Percentiles rank a stretch among this genome's conserved stretches.
Conservation (phyloP, 2,329 filamentous ascomycete species). For the Phoma sp. region DNA sequence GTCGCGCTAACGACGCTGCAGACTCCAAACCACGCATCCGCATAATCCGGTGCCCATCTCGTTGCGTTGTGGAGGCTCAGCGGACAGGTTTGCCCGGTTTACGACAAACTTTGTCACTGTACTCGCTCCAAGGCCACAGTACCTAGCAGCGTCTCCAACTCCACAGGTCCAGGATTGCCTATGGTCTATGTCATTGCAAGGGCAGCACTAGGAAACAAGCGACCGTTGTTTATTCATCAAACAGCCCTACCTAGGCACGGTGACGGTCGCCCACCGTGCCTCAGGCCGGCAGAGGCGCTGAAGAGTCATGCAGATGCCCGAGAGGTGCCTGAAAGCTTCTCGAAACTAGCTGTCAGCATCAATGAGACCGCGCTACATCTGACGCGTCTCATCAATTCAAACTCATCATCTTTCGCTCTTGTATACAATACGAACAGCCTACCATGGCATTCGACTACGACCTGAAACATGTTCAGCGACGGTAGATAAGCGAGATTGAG, state of each 20-base stretch:
- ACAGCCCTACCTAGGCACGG: conserved; percentile 10
- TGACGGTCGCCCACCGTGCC: conserved; percentile 1
- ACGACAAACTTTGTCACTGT: not conserved
- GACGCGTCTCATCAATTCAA: conserved; percentile 9
- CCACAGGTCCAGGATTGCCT: not conserved
- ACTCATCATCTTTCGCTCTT: not conserved
- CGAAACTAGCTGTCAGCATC: conserved; percentile 3
- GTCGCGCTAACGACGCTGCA: conserved; percentile 3
- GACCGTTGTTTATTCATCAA: conserved; percentile 14
- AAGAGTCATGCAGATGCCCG: conserved; percentile 4
- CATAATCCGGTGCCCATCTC: conserved; percentile 2
- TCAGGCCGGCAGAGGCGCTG: conserved; percentile 2
- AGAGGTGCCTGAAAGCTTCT: not conserved
- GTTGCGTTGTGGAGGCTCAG: conserved; percentile 2
- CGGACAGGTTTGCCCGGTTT: conserved; percentile 2
- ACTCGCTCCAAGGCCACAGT: not conserved
- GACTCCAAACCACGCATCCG: conserved; percentile 1
- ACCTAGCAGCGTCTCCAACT: not conserved
- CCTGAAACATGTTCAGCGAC: conserved; percentile 2
- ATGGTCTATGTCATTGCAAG: conserved; percentile 5
- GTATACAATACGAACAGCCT: not conserved
- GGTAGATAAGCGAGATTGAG: conserved; percentile 8
- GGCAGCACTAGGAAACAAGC: conserved; percentile 12
- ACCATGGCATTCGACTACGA: not conserved
- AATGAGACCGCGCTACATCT: conserved; percentile 4